Conservation (phyloP, 495 filamentous ascomycete species). For the Neurospora discreta region DNA sequence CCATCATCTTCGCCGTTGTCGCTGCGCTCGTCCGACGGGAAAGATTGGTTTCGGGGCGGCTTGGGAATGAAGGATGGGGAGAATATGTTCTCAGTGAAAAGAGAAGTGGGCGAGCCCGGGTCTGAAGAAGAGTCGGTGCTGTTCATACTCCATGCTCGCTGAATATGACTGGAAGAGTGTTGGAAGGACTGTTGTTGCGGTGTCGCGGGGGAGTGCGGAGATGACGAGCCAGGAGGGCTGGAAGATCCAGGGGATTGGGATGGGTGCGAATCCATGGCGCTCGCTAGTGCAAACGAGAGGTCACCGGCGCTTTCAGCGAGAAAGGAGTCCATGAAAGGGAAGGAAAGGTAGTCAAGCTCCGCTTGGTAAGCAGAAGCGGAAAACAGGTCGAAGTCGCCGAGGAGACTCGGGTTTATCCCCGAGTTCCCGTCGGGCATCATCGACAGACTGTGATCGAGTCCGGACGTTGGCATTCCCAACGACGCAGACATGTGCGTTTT, state of each 20-base stretch:
- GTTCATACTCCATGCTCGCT: background rate
- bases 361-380: background rate
- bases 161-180: background rate
- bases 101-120: background rate
- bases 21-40: background rate
- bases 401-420: background rate
- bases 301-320: background rate
- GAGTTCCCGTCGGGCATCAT: background rate
- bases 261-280: background rate
- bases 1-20: background rate
- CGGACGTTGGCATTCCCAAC: background rate
- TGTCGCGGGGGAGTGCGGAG: background rate
- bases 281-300: background rate
- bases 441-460: background rate
- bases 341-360: background rate
- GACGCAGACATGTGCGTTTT: background rate
- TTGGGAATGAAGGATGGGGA: background rate
- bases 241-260: background rate
- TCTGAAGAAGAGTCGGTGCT: background rate
- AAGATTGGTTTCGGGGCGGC: background rate
- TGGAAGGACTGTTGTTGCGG: background rate
- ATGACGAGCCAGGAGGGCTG: background rate
- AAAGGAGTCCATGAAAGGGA: background rate
- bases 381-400: background rate
- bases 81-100: background rate